A percentile compares a stretch with the other conserved stretches of the same genome.
Evolutionary conservation across 768 basidiomycete species (phyloP).

Genomic region (Lactarius trivialis): DNA sequence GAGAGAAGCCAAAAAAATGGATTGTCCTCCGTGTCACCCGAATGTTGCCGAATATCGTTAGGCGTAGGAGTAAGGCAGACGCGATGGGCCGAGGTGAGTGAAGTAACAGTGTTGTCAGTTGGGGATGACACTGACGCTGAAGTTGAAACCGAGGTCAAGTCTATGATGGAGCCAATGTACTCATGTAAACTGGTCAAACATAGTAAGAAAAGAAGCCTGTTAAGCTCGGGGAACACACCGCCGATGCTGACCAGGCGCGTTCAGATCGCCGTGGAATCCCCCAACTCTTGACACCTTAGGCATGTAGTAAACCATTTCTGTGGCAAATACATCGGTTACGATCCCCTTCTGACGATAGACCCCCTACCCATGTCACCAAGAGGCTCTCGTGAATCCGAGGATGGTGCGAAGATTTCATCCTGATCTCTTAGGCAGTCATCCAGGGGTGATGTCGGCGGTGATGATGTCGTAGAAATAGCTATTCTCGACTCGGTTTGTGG

Average conservation of each 20-base stretch:
- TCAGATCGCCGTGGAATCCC: background rate
- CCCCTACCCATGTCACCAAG: conserved; percentile 14
- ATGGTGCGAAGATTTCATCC: conserved; percentile 1
- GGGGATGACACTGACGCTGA: background rate
- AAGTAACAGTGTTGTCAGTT: background rate
- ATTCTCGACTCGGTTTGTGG: background rate
- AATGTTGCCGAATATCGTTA: background rate
- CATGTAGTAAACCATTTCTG: conserved; percentile 7
- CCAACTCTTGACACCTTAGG: background rate
- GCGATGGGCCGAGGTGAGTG: background rate
- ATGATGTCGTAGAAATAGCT: background rate
- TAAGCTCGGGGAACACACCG: background rate
- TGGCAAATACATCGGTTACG: background rate
- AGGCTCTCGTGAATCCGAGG: background rate
- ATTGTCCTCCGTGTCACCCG: conserved; percentile 6
- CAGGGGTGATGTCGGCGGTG: background rate
- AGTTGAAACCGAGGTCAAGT: background rate
- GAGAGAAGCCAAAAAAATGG: conserved; percentile 5
- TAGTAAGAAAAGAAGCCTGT: background rate
- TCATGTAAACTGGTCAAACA: conserved; percentile 9
- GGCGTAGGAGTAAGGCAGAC: background rate
- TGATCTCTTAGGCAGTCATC: background rate
- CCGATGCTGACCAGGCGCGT: conserved; percentile 1
- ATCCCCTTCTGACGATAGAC: background rate
- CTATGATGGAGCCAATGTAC: background rate